Base-by-base conservation (phyloP, 2,329 filamentous ascomycete species). In the Botrytis paeoniae region DNA sequence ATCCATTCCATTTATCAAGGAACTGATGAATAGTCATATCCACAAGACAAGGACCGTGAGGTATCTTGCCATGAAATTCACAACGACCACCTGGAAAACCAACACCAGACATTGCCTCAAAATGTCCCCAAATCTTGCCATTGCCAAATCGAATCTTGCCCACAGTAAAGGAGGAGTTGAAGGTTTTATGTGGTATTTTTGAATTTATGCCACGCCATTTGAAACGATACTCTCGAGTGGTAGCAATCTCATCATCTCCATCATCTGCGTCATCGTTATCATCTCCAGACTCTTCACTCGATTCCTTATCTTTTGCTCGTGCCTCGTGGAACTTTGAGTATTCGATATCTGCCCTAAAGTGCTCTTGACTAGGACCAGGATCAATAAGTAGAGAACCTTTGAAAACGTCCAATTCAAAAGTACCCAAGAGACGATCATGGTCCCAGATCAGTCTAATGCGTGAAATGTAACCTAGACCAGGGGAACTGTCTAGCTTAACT, bases 371-470 rank as follows among this genome's bases (percentile, higher is more conserved):
- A 35, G 65, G 65, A 57, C 65, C 65, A 32, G 65, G 65, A 41
- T 68, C 65, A 41, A 68, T 68, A 20, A 68, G 25, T 1, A 68
- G 22, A n/a, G 65, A 68, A 4, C 65, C 65, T 12, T 16, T 39
- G 48, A 68, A 68, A n/a, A 41, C 9, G 25, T 57, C 65, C 48
- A 68, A 14, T 0, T 68, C 65, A 25, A 68, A 68, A 22, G 65
- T 68, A 16, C 65, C 65, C 48, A 41, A 39, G 25, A 68, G 65
- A 20, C 65, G 65, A 57, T 68, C 37, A 32, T 68, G 65, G n/a
- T 68, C 65, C 65, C 65, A 68, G 65, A 68, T 68, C 25, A 68
- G 25, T n/a, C n/a, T 51, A 22, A 68, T 57, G 37, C 65, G 65
- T 41, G 48, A 68, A 41, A 35, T 32, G 37, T 68, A 68, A 14